Conservation (phyloP, 371 early-diverging fungal species). For the Zancudomyces culisetae region DNA sequence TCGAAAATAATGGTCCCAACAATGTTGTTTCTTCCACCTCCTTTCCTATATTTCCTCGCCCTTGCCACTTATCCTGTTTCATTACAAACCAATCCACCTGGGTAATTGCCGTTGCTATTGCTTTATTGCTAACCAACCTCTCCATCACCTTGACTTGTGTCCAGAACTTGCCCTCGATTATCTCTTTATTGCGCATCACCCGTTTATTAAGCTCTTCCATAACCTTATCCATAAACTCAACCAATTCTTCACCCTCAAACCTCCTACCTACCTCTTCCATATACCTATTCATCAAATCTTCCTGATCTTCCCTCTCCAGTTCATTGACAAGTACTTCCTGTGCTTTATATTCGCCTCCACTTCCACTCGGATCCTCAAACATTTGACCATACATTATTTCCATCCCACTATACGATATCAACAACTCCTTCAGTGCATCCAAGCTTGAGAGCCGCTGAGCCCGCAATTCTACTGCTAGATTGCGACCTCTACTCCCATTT, state of each 20-base stretch:
- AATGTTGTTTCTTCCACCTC: conserved; percentile 12
- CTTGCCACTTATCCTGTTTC: too few species aligned
- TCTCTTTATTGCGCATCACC: not conserved
- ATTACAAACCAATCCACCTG: conserved; percentile 3
- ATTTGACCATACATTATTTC: conserved; percentile 68
- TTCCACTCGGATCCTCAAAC: conserved; percentile 50
- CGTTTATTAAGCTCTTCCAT: conserved; percentile 10
- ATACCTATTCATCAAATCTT: conserved; percentile 29
- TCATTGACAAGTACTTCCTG: not conserved
- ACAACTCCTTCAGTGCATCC: conserved; percentile 24
- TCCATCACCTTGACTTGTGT: not conserved
- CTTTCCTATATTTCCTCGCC: too few species aligned
- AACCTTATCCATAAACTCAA: conserved; percentile 13
- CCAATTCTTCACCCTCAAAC: conserved; percentile 13
- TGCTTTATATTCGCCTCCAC: not conserved
- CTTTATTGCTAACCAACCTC: not conserved
- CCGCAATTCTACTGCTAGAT: conserved; percentile 32
- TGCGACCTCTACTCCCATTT: conserved; percentile 27
- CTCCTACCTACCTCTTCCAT: conserved; percentile 61
- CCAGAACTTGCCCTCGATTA: not conserved
- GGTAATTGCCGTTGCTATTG: not conserved
- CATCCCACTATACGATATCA: conserved; percentile 70
- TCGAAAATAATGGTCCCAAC: conserved; percentile 27
- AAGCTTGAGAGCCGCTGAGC: conserved; percentile 37
- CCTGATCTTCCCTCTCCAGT: conserved; percentile 28